Evolutionary conservation across 352 stramenopile genomes (phyloP).

Genomic region (Globisporangium solare): DNA sequence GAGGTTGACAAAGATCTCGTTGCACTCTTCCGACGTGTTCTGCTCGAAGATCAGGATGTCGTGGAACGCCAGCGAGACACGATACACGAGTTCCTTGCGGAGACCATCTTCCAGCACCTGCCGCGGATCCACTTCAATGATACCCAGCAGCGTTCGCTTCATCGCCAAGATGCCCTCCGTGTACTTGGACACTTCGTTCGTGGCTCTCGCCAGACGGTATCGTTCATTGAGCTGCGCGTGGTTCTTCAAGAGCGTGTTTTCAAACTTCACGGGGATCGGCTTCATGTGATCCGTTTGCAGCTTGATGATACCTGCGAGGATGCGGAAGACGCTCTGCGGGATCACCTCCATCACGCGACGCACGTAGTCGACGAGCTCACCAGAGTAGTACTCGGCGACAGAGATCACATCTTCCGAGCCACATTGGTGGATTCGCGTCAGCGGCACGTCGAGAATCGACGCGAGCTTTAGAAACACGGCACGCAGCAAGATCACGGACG

Average conservation of each 20-base stretch:
- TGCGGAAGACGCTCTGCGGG: slow-evolving; percentile 92
- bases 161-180: slow-evolving; percentile 94
- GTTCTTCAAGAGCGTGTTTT: slow-evolving; percentile 90
- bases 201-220: slow-evolving; percentile 90
- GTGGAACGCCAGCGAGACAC: slow-evolving; percentile 81
- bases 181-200: slow-evolving; percentile 95
- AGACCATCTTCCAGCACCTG: slow-evolving; percentile 93
- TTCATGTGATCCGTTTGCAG: slow-evolving; percentile 91
- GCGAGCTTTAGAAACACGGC: slow-evolving; percentile 94
- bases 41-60: slow-evolving; percentile 85
- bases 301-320: slow-evolving; percentile 91
- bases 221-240: slow-evolving; percentile 90
- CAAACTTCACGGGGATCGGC: slow-evolving; percentile 89
- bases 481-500: slow-evolving; percentile 89
- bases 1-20: slow-evolving; percentile 82
- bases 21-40: slow-evolving; percentile 79
- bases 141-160: slow-evolving; percentile 92
- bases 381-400: slow-evolving; percentile 93
- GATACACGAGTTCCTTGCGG: slow-evolving; percentile 92
- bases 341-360: slow-evolving; percentile 94
- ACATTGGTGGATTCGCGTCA: slow-evolving; percentile 91
- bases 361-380: slow-evolving; percentile 92
- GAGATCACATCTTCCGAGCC: slow-evolving; percentile 90
- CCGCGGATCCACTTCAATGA: slow-evolving; percentile 92
- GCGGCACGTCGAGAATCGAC: slow-evolving; percentile 91